These are phyloP conservation scores for Olyra latifolia DNA, from an alignment of 176 grass and related monocot genomes.

Conservation along the genomic window DNA sequence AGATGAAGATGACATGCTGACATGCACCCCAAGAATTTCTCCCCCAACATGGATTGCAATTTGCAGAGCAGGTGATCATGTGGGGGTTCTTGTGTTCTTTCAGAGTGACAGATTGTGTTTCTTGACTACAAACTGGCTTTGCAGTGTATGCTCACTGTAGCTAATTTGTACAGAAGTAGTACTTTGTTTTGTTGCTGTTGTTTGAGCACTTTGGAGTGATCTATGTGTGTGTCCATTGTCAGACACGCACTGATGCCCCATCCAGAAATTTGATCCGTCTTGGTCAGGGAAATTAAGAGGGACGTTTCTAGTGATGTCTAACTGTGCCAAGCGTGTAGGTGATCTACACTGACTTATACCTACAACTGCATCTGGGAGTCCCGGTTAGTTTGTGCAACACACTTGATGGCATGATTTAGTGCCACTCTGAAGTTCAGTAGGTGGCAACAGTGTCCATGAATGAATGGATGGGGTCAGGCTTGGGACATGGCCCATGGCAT, in stretches of 20 bases:
- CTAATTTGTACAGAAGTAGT: background rate
- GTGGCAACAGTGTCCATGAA: background rate
- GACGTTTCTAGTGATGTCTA: background rate
- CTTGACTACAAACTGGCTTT: background rate
- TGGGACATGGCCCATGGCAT: background rate
- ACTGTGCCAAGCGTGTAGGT: background rate
- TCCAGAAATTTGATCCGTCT: background rate
- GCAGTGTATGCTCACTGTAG: background rate
- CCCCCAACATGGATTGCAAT: background rate
- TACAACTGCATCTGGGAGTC: background rate
- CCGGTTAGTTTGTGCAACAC: background rate
- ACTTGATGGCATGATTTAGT: background rate
- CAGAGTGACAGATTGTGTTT: background rate
- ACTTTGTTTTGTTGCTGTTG: background rate
- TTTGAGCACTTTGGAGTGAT: background rate
- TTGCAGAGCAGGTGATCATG: background rate
- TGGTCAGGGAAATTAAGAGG: background rate
- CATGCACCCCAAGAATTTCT: background rate
- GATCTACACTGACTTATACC: constrained; percentile 6
- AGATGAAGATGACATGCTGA: constrained; percentile 2
- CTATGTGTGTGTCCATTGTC: background rate
- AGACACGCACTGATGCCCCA: background rate
- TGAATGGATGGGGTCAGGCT: background rate
- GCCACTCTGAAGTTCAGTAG: background rate
- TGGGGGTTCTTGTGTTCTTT: constrained; percentile 16